A percentile compares a stretch with the other conserved stretches of the same genome.
These are phyloP conservation scores for Trichoderma sp. DNA, from an alignment of 2,329 filamentous ascomycete species.

Conservation along the genomic window DNA sequence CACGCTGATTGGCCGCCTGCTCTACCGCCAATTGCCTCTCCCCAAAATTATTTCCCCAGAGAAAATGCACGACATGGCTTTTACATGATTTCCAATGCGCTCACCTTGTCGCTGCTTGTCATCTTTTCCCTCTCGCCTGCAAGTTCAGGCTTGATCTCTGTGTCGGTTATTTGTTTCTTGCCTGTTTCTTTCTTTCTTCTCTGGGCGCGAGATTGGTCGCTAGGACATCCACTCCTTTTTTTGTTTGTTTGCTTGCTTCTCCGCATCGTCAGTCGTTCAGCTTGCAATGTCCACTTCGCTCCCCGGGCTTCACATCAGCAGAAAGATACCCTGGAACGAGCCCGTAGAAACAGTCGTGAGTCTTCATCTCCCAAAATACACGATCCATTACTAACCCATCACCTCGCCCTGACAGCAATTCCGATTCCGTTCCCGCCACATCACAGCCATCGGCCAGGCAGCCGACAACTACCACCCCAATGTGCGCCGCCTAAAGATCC, in stretches of 20 bases:
- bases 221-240: background rate
- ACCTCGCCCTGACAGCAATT: constrained; percentile 15
- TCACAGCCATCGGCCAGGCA: constrained; percentile 26
- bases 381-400: background rate
- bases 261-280: constrained; percentile 13
- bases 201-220: constrained; percentile 6
- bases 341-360: constrained; percentile 24
- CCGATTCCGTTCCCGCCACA: constrained; percentile 26
- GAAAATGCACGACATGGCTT: constrained; percentile 11
- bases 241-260: constrained; percentile 1
- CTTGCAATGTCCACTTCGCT: constrained; percentile 26
- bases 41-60: constrained; percentile 16
- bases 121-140: background rate
- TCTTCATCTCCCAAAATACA: background rate
- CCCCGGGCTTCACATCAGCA: constrained; percentile 25
- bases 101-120: constrained; percentile 1
- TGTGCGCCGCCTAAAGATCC: constrained; percentile 30
- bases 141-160: constrained; percentile 7
- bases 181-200: no score
- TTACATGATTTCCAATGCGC: constrained; percentile 15
- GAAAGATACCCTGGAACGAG: constrained; percentile 19
- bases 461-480: constrained; percentile 30
- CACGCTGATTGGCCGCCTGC: constrained; percentile 13
- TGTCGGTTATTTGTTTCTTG: background rate
- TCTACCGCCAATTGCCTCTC: constrained; percentile 26